Evolutionary conservation across 2,329 filamentous ascomycete species (phyloP).

Genomic region (Plenodomus tracheiphilus): DNA sequence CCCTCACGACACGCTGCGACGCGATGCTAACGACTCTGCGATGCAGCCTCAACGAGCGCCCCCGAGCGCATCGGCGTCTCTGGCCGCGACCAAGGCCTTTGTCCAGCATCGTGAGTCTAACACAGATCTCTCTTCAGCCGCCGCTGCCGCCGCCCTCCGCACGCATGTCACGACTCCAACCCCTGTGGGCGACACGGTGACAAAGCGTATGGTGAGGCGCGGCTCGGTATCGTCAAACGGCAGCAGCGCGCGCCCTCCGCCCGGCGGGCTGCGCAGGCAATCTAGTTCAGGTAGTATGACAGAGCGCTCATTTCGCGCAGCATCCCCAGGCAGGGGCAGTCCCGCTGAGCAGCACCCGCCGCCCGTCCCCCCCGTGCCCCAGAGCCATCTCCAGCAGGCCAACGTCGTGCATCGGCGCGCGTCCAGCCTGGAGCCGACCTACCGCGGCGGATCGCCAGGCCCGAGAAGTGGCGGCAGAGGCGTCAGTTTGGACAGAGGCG

Average conservation of each 20-base stretch:
- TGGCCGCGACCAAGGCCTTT: slow-evolving; percentile 81
- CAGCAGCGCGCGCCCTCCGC: slow-evolving; percentile 49
- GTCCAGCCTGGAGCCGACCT: slow-evolving; percentile 56
- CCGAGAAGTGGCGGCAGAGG: slow-evolving; percentile 43
- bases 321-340: slow-evolving; percentile 54
- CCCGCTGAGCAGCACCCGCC: slow-evolving; percentile 57
- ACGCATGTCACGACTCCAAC: slow-evolving; percentile 78
- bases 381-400: slow-evolving; percentile 43
- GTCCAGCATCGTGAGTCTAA: slow-evolving; percentile 67
- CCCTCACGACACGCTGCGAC: background rate
- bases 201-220: slow-evolving; percentile 79
- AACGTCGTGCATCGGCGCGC: slow-evolving; percentile 40
- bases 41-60: slow-evolving; percentile 35
- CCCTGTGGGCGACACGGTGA: slow-evolving; percentile 79
- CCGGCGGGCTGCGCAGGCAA: slow-evolving; percentile 42
- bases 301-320: slow-evolving; percentile 82
- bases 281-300: slow-evolving; percentile 83
- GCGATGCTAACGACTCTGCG: slow-evolving; percentile 23
- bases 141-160: slow-evolving; percentile 82
- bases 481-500: slow-evolving; percentile 47
- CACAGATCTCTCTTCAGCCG: slow-evolving; percentile 75
- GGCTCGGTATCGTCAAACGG: slow-evolving; percentile 71
- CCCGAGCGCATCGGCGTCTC: slow-evolving; percentile 69
- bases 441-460: slow-evolving; percentile 52
- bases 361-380: slow-evolving; percentile 75